Conservation (phyloP, 495 filamentous ascomycete species). For the Aspergillus diversus region DNA sequence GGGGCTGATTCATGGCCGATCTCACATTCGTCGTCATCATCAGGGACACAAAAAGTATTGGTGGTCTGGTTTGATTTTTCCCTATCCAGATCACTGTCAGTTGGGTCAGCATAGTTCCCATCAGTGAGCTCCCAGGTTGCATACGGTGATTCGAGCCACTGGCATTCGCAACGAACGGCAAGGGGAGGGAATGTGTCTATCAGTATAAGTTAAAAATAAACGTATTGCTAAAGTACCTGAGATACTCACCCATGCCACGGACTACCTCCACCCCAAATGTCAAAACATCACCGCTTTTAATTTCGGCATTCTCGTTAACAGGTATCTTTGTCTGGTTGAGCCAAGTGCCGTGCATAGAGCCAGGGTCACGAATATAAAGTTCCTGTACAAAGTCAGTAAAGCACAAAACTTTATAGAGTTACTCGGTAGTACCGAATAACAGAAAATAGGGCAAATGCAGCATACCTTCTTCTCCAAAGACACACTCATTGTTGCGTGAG, state of each 20-base stretch:
- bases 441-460: background rate
- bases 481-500: constrained; percentile 67
- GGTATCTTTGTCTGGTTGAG: constrained; percentile 49
- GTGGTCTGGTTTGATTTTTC: constrained; percentile 24
- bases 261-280: constrained; percentile 59
- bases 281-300: constrained; percentile 52
- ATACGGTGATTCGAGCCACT: constrained; percentile 34
- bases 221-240: background rate
- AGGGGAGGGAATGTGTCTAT: constrained; percentile 47
- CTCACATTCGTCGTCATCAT: constrained; percentile 42
- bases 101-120: constrained; percentile 17
- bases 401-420: too few species aligned
- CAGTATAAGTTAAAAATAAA: background rate
- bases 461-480: constrained; percentile 48
- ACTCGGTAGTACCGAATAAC: too few species aligned
- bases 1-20: constrained; percentile 9
- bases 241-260: constrained; percentile 49
- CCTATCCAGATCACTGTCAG: constrained; percentile 13
- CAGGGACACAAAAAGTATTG: constrained; percentile 52
- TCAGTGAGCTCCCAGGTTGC: background rate
- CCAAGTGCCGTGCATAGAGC: constrained; percentile 63
- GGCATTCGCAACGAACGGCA: constrained; percentile 37
- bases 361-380: constrained; percentile 51
- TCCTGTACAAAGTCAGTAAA: constrained; percentile 25
- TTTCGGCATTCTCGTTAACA: constrained; percentile 33